These are phyloP conservation scores for Liquidambar formosana DNA, from an alignment of 164 flowering plant genomes.

Conservation along the genomic window DNA sequence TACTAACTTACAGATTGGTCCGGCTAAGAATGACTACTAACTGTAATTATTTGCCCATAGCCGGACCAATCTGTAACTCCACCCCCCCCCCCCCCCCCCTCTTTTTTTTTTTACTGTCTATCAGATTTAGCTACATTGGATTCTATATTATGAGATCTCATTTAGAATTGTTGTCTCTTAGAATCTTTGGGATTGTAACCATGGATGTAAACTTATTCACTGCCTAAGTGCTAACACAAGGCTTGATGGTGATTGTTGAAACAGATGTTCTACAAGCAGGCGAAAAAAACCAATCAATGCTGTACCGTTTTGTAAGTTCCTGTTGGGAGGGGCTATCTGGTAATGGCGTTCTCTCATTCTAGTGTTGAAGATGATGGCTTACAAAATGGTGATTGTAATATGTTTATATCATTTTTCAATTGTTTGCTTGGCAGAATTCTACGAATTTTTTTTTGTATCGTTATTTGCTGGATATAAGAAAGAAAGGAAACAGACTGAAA, in stretches of 20 bases:
- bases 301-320: constrained; percentile 73
- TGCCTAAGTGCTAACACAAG: constrained; percentile 3
- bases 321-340: neutral
- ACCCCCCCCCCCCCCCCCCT: too few species aligned
- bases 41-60: too few species aligned
- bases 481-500: neutral
- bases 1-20: too few species aligned
- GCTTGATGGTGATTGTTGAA: constrained; percentile 18
- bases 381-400: constrained; percentile 15
- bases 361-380: constrained; percentile 8
- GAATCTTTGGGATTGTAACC: neutral
- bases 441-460: neutral
- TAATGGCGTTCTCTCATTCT: neutral
- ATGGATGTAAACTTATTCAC: neutral
- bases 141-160: too few species aligned
- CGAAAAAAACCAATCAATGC: constrained; percentile 92
- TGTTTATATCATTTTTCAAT: constrained; percentile 23
- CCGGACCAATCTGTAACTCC: too few species aligned
- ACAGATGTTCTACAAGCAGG: constrained; percentile 99
- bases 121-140: too few species aligned
- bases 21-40: too few species aligned
- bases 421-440: constrained; percentile 19
- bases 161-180: too few species aligned
- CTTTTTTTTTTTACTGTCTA: too few species aligned
- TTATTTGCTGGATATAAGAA: constrained; percentile 1